Evolutionary conservation across 2,329 filamentous ascomycete genomes (phyloP).

Genomic region (Xylaria arbuscula): DNA sequence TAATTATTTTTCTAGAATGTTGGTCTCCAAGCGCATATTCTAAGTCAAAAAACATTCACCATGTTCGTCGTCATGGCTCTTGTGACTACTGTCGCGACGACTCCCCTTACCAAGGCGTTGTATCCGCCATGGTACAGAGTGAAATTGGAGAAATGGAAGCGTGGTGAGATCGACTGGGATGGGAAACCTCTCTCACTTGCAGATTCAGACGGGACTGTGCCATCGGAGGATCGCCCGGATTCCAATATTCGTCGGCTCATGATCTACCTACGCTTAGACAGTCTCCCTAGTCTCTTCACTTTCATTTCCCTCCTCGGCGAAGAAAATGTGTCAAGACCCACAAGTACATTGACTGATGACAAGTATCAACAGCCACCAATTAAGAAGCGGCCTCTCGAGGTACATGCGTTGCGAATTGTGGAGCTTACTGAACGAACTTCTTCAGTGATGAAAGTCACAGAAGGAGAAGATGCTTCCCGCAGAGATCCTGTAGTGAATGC

Average conservation of each 20-base stretch:
- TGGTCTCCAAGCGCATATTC: constrained; percentile 76
- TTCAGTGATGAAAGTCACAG: constrained; percentile 92
- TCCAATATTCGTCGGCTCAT: constrained; percentile 71
- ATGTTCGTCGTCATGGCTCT: constrained; percentile 88
- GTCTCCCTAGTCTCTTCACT: constrained; percentile 82
- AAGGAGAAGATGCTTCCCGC: constrained; percentile 77
- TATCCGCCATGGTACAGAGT: constrained; percentile 81
- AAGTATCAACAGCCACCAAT: constrained; percentile 45
- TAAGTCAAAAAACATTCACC: constrained; percentile 77
- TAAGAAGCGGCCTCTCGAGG: constrained; percentile 68
- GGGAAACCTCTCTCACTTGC: constrained; percentile 63
- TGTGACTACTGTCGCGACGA: constrained; percentile 78
- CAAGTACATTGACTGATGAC: constrained; percentile 39
- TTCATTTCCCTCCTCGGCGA: constrained; percentile 83
- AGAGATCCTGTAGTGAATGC: constrained; percentile 90
- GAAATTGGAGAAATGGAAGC: constrained; percentile 73
- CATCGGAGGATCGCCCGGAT: constrained; percentile 50
- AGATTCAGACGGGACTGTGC: constrained; percentile 52
- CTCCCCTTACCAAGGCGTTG: constrained; percentile 72
- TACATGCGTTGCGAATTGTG: constrained; percentile 86
- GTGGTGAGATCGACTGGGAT: constrained; percentile 84
- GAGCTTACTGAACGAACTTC: constrained; percentile 93
- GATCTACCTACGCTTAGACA: constrained; percentile 86
- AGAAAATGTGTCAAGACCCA: constrained; percentile 48
- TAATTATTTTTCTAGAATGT: constrained; percentile 63